These are phyloP conservation scores for Mycocentrospora acerina DNA, from an alignment of 2,329 filamentous ascomycete species.

Conservation along the genomic window DNA sequence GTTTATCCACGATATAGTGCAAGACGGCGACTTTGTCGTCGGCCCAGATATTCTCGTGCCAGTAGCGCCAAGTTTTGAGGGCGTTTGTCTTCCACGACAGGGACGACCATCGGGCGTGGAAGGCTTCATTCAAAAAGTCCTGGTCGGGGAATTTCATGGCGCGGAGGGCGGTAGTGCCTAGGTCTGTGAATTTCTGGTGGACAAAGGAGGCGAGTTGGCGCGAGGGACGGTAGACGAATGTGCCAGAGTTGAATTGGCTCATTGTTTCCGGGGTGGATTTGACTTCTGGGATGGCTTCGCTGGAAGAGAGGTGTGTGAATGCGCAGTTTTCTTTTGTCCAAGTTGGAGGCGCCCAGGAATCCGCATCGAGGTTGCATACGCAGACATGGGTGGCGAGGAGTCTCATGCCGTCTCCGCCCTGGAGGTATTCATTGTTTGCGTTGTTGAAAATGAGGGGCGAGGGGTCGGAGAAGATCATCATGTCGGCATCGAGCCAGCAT, in stretches of 20 bases:
- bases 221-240: slow-evolving; percentile 53
- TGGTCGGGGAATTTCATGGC: slow-evolving; percentile 56
- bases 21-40: slow-evolving; percentile 52
- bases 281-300: slow-evolving; percentile 37
- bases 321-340: slow-evolving; percentile 54
- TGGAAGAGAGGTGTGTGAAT: slow-evolving; percentile 44
- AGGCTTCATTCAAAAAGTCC: slow-evolving; percentile 56
- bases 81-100: slow-evolving; percentile 56
- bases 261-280: slow-evolving; percentile 42
- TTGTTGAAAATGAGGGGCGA: slow-evolving; percentile 43
- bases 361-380: slow-evolving; percentile 55
- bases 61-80: slow-evolving; percentile 57
- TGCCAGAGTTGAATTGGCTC: slow-evolving; percentile 53
- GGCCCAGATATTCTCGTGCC: slow-evolving; percentile 54
- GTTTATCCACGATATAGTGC: slow-evolving; percentile 60
- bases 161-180: slow-evolving; percentile 37
- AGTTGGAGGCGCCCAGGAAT: slow-evolving; percentile 52
- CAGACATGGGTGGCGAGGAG: slow-evolving; percentile 55
- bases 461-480: slow-evolving; percentile 50
- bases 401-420: slow-evolving; percentile 27
- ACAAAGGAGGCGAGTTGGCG: slow-evolving; percentile 44
- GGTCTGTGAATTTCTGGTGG: slow-evolving; percentile 43
- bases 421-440: slow-evolving; percentile 37
- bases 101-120: slow-evolving; percentile 46
- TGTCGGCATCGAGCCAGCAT: slow-evolving; percentile 57